Evolutionary conservation across 2,329 filamentous ascomycete genomes (phyloP).

Genomic region (Zarea fungicola): DNA sequence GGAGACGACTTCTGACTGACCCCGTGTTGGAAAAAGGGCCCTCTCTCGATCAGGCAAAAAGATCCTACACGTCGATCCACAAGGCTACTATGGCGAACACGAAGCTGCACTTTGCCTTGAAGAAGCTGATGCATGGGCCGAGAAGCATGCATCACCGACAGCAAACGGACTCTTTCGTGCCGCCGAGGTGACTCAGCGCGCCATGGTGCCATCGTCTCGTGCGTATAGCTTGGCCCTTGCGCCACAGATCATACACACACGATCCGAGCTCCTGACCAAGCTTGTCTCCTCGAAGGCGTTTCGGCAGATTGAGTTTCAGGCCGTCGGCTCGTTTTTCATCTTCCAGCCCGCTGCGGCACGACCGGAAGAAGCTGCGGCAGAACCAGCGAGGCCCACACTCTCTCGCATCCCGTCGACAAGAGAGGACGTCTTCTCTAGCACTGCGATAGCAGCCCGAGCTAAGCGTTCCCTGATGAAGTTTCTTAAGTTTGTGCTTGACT

Average conservation of each 20-base stretch:
- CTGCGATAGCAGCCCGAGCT: slow-evolving; percentile 67
- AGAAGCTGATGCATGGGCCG: slow-evolving; percentile 73
- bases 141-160: slow-evolving; percentile 26
- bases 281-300: slow-evolving; percentile 88
- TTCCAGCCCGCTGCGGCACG: slow-evolving; percentile 40
- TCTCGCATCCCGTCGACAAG: slow-evolving; percentile 78
- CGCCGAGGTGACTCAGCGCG: slow-evolving; percentile 31
- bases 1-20: slow-evolving; percentile 27
- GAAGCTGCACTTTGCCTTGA: slow-evolving; percentile 82
- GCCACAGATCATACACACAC: slow-evolving; percentile 80
- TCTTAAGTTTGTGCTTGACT: slow-evolving; percentile 76
- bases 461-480: slow-evolving; percentile 93
- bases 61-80: slow-evolving; percentile 81
- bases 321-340: slow-evolving; percentile 90
- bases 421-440: slow-evolving; percentile 84
- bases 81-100: slow-evolving; percentile 80
- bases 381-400: slow-evolving; percentile 40
- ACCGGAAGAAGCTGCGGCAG: slow-evolving; percentile 11
- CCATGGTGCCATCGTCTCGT: slow-evolving; percentile 56
- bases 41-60: slow-evolving; percentile 89
- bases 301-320: slow-evolving; percentile 85
- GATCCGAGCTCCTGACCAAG: slow-evolving; percentile 68
- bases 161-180: slow-evolving; percentile 23
- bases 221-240: slow-evolving; percentile 79
- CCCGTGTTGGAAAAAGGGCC: slow-evolving; percentile 55